phyloP scores from a whole-genome alignment of 768 basidiomycete species.

The Collybia nuda region DNA sequence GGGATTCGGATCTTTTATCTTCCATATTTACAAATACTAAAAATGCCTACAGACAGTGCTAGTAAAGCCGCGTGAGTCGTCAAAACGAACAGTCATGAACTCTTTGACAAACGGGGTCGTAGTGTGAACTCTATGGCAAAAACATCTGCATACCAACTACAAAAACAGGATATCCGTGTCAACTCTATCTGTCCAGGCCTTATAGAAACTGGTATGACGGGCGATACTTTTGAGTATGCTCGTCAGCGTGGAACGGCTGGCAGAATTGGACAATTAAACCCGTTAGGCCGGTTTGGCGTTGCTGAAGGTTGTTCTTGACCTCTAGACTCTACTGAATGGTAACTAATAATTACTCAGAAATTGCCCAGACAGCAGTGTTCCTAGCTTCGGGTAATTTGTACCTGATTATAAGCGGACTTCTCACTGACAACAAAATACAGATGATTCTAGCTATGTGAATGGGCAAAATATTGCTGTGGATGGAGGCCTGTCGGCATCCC shows the following conservation, averaged over 20 bases:
- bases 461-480: conserved; percentile 87
- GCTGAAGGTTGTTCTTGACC: conserved; percentile 62
- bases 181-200: conserved; percentile 90
- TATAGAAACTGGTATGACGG: conserved; percentile 94
- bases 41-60: conserved; percentile 65
- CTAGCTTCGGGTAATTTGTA: conserved; percentile 73
- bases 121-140: conserved; percentile 90
- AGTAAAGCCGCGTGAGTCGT: conserved; percentile 85
- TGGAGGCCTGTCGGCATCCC: conserved; percentile 79
- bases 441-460: conserved; percentile 91
- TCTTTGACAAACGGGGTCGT: background rate
- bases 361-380: conserved; percentile 84
- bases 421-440: conserved; percentile 32
- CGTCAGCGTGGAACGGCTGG: conserved; percentile 67
- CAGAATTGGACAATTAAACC: conserved; percentile 85
- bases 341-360: conserved; percentile 49
- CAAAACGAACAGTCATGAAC: background rate
- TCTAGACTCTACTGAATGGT: conserved; percentile 2
- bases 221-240: conserved; percentile 72
- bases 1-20: background rate
- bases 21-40: background rate
- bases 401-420: background rate
- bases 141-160: conserved; percentile 77
- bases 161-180: conserved; percentile 82
- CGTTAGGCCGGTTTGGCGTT: conserved; percentile 79